Base-by-base conservation (phyloP, 306 rosid genomes). In the Medicago truncatula region DNA sequence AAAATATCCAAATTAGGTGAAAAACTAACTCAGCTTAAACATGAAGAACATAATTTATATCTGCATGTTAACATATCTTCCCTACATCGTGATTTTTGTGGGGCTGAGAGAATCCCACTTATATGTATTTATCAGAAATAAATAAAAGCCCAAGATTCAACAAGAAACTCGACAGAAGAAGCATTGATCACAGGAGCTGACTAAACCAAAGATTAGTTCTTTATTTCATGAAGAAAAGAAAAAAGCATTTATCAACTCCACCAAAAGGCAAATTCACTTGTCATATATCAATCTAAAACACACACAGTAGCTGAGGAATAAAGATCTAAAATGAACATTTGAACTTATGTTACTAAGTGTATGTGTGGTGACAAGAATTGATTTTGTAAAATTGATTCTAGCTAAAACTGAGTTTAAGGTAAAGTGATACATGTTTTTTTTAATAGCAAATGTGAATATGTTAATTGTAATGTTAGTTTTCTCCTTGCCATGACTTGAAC, bases 101-200 rank as follows among this genome's bases (percentile, higher is more conserved):
- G n/a, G n/a, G n/a, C n/a, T n/a, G n/a, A n/a, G n/a, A n/a, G n/a
- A n/a, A n/a, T n/a, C n/a, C n/a, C n/a, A n/a, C n/a, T n/a, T n/a
- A n/a, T n/a, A 8, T n/a, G n/a, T n/a, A 25, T 14, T 5, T 10
- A 47, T 17, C 57, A 65, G 14, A 64, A 18, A 64, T 9, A 71
- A 57, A 67, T 16, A 13, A 38, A 43, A 57, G 71, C 47, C 50
- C 57, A 71, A 34, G 76, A 50, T n/a, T 34, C 36, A 73, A 63
- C 47, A 46, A 62, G 14, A 57, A 28, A 46, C 47, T 8, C 41
- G 8, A 44, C 53, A 68, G 41, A 70, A 78, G 21, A n/a, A n/a
- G n/a, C 36, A 52, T 31, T 49, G 2, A 52, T 50, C 73, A 16
- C 21, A 2, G 56, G 65, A 54, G 8, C 34, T 43, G 59, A 12